Evolutionary conservation across 169 alveolate species (phyloP), one percentile per base, ranked within the genome.

Genomic region (Cryptosporidium baileyi): DNA sequence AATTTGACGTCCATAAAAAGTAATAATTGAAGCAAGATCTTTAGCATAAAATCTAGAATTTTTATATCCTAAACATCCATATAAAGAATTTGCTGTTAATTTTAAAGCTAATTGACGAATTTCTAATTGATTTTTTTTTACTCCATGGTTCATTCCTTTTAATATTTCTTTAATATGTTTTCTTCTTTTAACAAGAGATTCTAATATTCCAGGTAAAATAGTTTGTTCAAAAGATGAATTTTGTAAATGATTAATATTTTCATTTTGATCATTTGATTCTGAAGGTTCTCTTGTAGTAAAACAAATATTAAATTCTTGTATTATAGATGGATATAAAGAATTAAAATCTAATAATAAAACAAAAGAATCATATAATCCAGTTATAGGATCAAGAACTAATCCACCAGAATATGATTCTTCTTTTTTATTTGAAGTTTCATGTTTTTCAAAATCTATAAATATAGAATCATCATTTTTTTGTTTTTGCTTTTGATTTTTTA

Each of bases 11-110:
- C 99, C 98, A 57, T 95, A 96, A 63, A 90, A 93, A 19, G 99
- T 98, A 81, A 98, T 97, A 65, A 95, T 92, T 0, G 99, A 96
- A 9, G 99, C 99, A 47, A 98, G 94, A 43, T 97, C 98, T 90
- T 94, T 92, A 11, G 99, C 99, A 91, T 97, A 96, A 93, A 98
- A 98, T 43, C 99, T 92, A 59, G 99, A 96, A 80, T 95, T 94
- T 60, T 95, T 91, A 80, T 97, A 97, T 41, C 99, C 99, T 61
- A 98, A 90, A 89, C 99, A 97, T 11, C 99, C 99, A 91, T 98
- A 98, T 80, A 98, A 94, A 36, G 99, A 95, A 91, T 98, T 98
- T 24, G 99, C 99, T 17, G 98, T 97, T 11, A 98, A 92, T 89
- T 98, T 98, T 34, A 97, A 92, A 0, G 99, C 99, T 61, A 93